Conservation (phyloP, 495 filamentous ascomycete genomes). For the Penicillium paradoxum region DNA sequence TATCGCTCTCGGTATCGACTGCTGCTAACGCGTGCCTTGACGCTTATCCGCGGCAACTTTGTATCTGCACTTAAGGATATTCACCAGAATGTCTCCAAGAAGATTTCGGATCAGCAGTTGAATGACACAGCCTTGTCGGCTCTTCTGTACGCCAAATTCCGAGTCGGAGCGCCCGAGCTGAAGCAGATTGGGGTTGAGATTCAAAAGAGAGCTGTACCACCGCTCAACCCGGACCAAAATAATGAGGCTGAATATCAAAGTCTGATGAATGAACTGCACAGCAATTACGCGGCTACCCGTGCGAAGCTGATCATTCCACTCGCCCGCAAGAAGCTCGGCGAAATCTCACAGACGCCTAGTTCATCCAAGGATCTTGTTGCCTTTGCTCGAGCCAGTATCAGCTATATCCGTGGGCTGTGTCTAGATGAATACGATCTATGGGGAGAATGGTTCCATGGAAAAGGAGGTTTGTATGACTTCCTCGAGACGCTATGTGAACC, state of each 20-base stretch:
- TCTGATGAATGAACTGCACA: slow-evolving; percentile 62
- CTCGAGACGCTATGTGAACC: slow-evolving; percentile 70
- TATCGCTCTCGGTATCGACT: slow-evolving; percentile 71
- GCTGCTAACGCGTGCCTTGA: slow-evolving; percentile 66
- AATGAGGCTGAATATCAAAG: slow-evolving; percentile 64
- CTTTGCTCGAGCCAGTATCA: slow-evolving; percentile 65
- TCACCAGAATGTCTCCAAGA: slow-evolving; percentile 62
- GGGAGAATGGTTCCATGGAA: slow-evolving; percentile 69
- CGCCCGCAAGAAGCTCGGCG: slow-evolving; percentile 56
- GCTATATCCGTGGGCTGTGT: slow-evolving; percentile 65
- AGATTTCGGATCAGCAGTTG: slow-evolving; percentile 63
- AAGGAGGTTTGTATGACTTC: slow-evolving; percentile 65
- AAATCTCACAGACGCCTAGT: slow-evolving; percentile 61
- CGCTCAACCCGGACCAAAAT: slow-evolving; percentile 55
- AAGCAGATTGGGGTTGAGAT: slow-evolving; percentile 64
- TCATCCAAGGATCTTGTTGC: slow-evolving; percentile 63
- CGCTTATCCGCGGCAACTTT: slow-evolving; percentile 82
- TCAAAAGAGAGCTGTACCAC: slow-evolving; percentile 59
- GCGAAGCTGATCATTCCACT: slow-evolving; percentile 57
- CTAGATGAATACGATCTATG: slow-evolving; percentile 72
- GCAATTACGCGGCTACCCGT: slow-evolving; percentile 56
- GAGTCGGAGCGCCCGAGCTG: slow-evolving; percentile 61
- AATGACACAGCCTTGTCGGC: slow-evolving; percentile 75
- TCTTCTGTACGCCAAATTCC: slow-evolving; percentile 72
- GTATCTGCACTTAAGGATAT: slow-evolving; percentile 67